Evolutionary conservation across 129 eudicot genomes (phyloP).

Genomic region (Centaurea solstitialis): DNA sequence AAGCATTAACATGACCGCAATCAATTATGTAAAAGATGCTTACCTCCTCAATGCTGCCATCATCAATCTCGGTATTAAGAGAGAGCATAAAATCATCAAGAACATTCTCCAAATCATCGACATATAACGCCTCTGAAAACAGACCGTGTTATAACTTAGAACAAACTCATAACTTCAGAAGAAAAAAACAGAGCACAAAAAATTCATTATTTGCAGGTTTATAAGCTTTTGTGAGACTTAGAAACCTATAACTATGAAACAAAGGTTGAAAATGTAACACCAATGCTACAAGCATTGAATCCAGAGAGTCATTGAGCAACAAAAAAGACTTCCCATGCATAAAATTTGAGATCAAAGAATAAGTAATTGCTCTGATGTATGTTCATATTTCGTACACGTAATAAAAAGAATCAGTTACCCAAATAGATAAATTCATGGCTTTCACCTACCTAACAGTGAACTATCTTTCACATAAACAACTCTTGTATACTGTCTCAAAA

Average conservation of each 20-base stretch:
- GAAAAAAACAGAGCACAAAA: too few species aligned
- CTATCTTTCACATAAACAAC: background rate
- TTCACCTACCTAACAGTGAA: background rate
- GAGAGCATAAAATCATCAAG: conserved; percentile 77
- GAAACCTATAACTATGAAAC: background rate
- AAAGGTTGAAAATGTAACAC: background rate
- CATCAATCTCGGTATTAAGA: conserved; percentile 64
- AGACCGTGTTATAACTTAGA: background rate
- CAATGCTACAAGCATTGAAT: background rate
- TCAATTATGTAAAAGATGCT: background rate
- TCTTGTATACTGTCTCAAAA: background rate
- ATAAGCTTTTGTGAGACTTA: background rate
- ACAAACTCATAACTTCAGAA: background rate
- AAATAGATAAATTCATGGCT: background rate
- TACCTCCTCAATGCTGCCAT: conserved; percentile 92
- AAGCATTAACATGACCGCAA: background rate
- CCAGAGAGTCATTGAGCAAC: background rate
- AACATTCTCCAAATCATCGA: conserved; percentile 69
- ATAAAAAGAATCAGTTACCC: background rate
- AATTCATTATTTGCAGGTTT: background rate
- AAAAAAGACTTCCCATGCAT: background rate
- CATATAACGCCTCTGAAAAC: conserved; percentile 56
- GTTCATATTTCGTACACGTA: background rate
- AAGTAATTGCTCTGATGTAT: too few species aligned
- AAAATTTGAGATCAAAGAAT: too few species aligned